A percentile compares a stretch with the other conserved stretches of the same genome.
Evolutionary conservation across 768 basidiomycete species (phyloP).

Genomic region (Albatrellus ellisii): DNA sequence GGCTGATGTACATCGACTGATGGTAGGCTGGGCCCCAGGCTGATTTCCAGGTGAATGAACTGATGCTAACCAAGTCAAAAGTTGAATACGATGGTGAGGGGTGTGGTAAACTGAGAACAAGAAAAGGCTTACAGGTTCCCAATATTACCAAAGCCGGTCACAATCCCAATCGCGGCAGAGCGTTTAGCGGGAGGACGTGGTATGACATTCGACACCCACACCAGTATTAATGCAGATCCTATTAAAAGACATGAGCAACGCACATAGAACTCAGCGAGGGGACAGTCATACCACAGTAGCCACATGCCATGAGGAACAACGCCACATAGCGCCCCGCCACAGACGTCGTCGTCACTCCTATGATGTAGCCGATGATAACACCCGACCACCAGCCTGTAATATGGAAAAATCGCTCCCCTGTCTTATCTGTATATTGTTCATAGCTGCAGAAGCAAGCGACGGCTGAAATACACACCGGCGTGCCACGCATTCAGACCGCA

Average conservation of each 20-base stretch:
- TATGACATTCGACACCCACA: constrained; percentile 51
- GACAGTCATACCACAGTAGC: constrained; percentile 27
- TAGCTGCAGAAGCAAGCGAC: neutral
- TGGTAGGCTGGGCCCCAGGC: constrained; percentile 53
- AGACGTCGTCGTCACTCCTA: constrained; percentile 38
- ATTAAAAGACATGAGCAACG: too few relatives aligned
- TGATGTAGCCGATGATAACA: constrained; percentile 47
- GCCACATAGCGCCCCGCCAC: constrained; percentile 45
- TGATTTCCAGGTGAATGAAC: constrained; percentile 48
- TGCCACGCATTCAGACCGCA: constrained; percentile 43
- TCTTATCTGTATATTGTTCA: constrained; percentile 28
- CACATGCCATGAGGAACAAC: constrained; percentile 50
- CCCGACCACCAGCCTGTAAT: constrained; percentile 44
- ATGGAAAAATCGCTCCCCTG: constrained; percentile 57
- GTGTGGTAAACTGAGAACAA: too few relatives aligned
- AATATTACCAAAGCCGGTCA: constrained; percentile 46
- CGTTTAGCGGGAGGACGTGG: constrained; percentile 47
- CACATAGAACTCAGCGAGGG: neutral
- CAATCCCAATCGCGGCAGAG: constrained; percentile 45
- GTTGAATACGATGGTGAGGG: neutral
- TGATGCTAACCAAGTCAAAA: constrained; percentile 28
- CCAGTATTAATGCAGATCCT: constrained; percentile 33
- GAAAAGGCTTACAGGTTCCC: constrained; percentile 40
- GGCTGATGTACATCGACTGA: constrained; percentile 42
- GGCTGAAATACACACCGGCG: constrained; percentile 23